Conservation (phyloP, 306 rosid genomes). For the Castanea crenata region DNA sequence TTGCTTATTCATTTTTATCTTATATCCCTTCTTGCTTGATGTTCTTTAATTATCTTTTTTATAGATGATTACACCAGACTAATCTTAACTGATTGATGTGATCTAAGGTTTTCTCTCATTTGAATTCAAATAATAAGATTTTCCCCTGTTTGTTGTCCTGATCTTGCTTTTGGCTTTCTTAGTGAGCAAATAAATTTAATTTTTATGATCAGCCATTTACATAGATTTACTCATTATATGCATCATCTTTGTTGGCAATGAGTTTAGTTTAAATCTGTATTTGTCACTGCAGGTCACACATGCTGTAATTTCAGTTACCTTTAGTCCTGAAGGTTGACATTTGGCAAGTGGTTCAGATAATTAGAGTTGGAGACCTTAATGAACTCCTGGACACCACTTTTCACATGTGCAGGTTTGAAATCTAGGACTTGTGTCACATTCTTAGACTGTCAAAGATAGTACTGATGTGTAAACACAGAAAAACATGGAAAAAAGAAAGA, state of each 20-base stretch:
- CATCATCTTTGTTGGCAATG: neutral
- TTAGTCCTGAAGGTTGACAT: constrained; percentile 89
- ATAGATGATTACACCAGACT: neutral
- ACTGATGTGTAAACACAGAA: constrained; percentile 1
- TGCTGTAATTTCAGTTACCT: constrained; percentile 78
- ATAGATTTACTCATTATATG: neutral
- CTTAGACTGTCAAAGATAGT: neutral
- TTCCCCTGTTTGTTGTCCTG: neutral
- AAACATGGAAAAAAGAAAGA: neutral
- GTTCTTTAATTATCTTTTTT: too few species aligned
- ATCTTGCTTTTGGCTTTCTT: neutral
- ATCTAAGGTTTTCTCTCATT: neutral
- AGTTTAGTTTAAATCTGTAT: neutral
- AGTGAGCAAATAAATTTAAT: neutral
- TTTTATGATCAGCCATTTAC: neutral
- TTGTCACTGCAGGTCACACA: constrained; percentile 61
- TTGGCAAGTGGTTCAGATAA: constrained; percentile 98
- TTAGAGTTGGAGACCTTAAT: constrained; percentile 79
- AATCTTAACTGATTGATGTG: neutral
- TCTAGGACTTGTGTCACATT: constrained; percentile 20
- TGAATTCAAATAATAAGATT: neutral
- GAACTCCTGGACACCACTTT: constrained; percentile 69
- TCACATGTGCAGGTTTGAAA: constrained; percentile 78
- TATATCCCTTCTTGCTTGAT: too few species aligned
- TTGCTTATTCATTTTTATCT: too few species aligned